Percentiles rank a stretch among this genome's conserved stretches.
Conservation (phyloP, 2,329 filamentous ascomycete species). For the Penicillium sclerotiorum region DNA sequence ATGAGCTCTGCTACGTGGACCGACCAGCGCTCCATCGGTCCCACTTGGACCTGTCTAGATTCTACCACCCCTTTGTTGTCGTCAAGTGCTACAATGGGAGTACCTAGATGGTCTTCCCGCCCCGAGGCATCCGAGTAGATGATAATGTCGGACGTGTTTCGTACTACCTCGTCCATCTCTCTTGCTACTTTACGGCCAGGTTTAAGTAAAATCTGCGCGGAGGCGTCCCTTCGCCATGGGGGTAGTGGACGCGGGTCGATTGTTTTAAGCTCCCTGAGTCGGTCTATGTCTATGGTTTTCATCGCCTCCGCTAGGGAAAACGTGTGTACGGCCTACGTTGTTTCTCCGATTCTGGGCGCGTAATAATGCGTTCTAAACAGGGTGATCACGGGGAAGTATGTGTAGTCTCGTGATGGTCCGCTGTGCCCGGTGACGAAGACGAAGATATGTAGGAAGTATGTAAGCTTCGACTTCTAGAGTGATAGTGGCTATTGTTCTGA, state of each 20-base stretch:
- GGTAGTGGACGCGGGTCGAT: constrained; percentile 23
- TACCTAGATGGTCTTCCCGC: constrained; percentile 19
- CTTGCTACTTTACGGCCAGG: constrained; percentile 22
- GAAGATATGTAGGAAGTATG: constrained; percentile 19
- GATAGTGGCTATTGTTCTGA: constrained; percentile 22
- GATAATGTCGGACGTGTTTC: constrained; percentile 9
- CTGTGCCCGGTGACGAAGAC: constrained; percentile 19
- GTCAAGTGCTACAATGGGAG: constrained; percentile 9
- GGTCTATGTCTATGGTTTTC: constrained; percentile 18
- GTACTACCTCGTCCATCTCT: constrained; percentile 15
- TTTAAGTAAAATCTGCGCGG: constrained; percentile 26
- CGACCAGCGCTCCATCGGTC: constrained; percentile 24
- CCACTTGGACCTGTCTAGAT: constrained; percentile 12
- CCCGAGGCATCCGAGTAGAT: constrained; percentile 24
- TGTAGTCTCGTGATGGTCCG: constrained; percentile 20
- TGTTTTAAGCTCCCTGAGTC: constrained; percentile 24
- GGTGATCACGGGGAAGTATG: constrained; percentile 24
- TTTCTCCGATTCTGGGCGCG: constrained; percentile 21
- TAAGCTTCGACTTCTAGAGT: constrained; percentile 28
- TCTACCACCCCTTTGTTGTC: constrained; percentile 4
- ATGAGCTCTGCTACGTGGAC: too few species aligned
- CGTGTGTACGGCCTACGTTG: constrained; percentile 14
- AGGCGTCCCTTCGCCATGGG: constrained; percentile 24
- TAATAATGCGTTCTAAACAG: constrained; percentile 13
- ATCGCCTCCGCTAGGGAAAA: constrained; percentile 25